These are phyloP conservation scores for Ceriops decandra DNA, from an alignment of 345 rosid genomes.

Conservation along the genomic window DNA sequence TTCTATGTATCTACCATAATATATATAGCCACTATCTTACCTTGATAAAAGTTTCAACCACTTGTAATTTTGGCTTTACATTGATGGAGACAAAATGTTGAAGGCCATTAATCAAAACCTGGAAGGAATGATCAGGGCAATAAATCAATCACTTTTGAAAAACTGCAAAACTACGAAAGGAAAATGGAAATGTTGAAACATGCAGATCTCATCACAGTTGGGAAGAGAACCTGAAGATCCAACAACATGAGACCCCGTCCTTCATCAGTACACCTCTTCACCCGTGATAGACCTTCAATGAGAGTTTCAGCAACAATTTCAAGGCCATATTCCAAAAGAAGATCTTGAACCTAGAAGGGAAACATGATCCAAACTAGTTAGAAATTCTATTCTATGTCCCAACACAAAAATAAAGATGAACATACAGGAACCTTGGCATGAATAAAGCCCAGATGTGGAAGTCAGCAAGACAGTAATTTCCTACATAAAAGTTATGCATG, in stretches of 20 bases:
- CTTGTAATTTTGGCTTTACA: conserved; percentile 73
- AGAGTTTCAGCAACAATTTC: conserved; percentile 90
- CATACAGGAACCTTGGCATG: neutral
- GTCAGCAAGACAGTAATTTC: neutral
- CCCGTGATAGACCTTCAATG: conserved; percentile 85
- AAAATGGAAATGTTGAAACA: neutral
- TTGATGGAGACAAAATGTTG: conserved; percentile 71
- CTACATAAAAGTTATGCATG: neutral
- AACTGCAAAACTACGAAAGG: neutral
- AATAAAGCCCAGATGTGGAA: too few species aligned
- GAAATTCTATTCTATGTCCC: neutral
- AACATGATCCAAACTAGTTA: conserved; percentile 12
- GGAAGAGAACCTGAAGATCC: conserved; percentile 73
- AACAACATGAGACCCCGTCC: conserved; percentile 95
- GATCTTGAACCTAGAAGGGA: conserved; percentile 61
- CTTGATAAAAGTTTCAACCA: conserved; percentile 84
- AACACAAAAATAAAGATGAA: neutral
- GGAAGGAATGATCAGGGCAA: conserved; percentile 16
- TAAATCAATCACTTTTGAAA: neutral
- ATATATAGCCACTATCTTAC: conserved; percentile 29
- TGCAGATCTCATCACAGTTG: neutral
- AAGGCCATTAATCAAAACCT: conserved; percentile 90
- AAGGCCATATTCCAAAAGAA: conserved; percentile 71
- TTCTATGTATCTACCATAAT: neutral
- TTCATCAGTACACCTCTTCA: conserved; percentile 89